Evolutionary conservation across 225 moss, liverwort and hornwort species (phyloP).

Genomic region (Bryum argenteum): DNA sequence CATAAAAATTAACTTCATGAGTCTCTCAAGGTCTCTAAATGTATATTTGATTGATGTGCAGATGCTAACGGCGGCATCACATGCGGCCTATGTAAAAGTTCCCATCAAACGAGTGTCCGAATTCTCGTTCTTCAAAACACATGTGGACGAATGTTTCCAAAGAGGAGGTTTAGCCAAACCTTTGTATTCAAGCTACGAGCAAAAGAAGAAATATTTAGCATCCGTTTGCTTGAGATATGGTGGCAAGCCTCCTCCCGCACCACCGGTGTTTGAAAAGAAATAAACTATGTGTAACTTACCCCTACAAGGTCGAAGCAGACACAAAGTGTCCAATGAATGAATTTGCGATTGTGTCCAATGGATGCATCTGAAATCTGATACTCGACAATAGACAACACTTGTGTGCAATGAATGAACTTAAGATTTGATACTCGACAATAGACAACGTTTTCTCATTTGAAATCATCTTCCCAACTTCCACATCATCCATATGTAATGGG

Average conservation of each 20-base stretch:
- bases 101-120: constrained; percentile 63
- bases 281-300: not conserved
- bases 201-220: constrained; percentile 70
- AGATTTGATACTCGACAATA: no score
- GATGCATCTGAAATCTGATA: no score
- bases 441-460: no score
- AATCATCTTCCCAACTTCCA: no score
- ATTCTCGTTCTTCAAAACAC: constrained; percentile 66
- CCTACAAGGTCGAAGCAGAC: no score
- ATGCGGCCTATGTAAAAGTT: constrained; percentile 49
- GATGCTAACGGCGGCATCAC: constrained; percentile 68
- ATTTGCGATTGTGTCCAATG: no score
- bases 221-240: constrained; percentile 66
- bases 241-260: constrained; percentile 55
- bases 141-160: constrained; percentile 54
- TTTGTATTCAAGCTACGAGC: constrained; percentile 60
- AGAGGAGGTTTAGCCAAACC: constrained; percentile 69
- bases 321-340: no score
- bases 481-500: no score
- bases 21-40: no score
- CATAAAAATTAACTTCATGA: no score
- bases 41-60: not conserved
- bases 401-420: no score
- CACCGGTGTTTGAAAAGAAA: constrained; percentile 59
- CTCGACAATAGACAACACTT: no score